These are phyloP conservation scores for Stagonosporopsis cucurbitacearum DNA, from an alignment of 2,329 filamentous ascomycete species.

Conservation along the genomic window DNA sequence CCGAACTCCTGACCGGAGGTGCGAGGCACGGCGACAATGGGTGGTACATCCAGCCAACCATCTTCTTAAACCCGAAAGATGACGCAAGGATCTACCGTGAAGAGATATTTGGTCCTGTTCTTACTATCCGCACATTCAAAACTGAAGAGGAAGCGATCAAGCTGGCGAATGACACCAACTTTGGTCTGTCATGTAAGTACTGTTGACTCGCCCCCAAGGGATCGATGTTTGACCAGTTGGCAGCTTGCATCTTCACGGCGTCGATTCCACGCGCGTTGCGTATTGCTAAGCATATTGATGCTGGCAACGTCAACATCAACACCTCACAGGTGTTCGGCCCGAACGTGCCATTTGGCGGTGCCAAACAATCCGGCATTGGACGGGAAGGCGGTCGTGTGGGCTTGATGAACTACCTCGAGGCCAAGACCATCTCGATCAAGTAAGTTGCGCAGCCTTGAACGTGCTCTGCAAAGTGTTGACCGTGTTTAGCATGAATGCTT, in stretches of 20 bases:
- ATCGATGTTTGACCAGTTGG: background rate
- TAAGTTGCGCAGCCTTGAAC: conserved; percentile 16
- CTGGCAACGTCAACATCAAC: conserved; percentile 45
- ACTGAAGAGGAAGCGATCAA: conserved; percentile 44
- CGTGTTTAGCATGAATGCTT: conserved; percentile 11
- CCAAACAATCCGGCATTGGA: conserved; percentile 43
- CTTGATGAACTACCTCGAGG: conserved; percentile 43
- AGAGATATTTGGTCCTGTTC: conserved; percentile 45
- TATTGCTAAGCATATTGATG: conserved; percentile 38
- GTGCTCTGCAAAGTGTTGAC: background rate
- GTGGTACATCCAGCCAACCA: conserved; percentile 38
- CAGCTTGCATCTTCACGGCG: conserved; percentile 35
- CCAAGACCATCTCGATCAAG: conserved; percentile 44
- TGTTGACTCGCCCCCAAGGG: no score
- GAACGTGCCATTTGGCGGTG: conserved; percentile 42
- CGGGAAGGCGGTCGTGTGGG: conserved; percentile 39
- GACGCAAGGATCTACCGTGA: conserved; percentile 36
- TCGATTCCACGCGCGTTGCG: conserved; percentile 37
- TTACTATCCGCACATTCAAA: conserved; percentile 38
- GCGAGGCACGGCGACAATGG: conserved; percentile 37
- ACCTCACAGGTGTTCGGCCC: conserved; percentile 23
- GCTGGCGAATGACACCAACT: conserved; percentile 42
- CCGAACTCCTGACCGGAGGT: conserved; percentile 38
- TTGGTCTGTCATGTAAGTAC: conserved; percentile 32
- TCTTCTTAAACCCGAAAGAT: conserved; percentile 37